phyloP scores from a whole-genome alignment of 352 stramenopile species.

The Pythium aristosporum region DNA sequence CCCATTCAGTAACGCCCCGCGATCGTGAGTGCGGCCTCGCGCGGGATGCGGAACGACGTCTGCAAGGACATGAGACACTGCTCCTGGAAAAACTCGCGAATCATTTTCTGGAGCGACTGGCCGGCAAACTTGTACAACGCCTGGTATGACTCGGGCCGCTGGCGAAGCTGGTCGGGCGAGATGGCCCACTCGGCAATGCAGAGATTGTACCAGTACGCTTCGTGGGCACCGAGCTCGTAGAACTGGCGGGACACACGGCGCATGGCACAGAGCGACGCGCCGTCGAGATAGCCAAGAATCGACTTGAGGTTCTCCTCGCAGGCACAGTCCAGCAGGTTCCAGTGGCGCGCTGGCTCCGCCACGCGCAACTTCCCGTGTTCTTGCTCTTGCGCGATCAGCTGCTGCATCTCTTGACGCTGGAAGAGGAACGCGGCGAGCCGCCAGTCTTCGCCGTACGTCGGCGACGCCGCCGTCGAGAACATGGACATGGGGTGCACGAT shows the following conservation, averaged over 20 bases:
- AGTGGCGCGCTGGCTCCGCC: background rate
- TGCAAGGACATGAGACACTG: conserved; percentile 75
- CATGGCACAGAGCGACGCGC: conserved; percentile 52
- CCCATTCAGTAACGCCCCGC: conserved; percentile 27
- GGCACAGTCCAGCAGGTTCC: conserved; percentile 60
- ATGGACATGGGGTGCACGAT: conserved; percentile 70
- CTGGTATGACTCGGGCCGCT: conserved; percentile 61
- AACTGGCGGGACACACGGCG: conserved; percentile 66
- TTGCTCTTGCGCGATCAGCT: conserved; percentile 31
- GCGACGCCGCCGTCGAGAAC: conserved; percentile 32
- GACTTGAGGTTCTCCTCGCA: conserved; percentile 70
- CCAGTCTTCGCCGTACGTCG: conserved; percentile 40
- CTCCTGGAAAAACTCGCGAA: conserved; percentile 81
- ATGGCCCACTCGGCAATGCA: conserved; percentile 73
- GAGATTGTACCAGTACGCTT: conserved; percentile 65
- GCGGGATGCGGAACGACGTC: conserved; percentile 63
- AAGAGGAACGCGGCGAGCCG: conserved; percentile 32
- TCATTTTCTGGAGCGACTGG: conserved; percentile 65
- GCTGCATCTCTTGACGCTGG: conserved; percentile 36
- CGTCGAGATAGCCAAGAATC: conserved; percentile 74
- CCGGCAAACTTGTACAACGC: conserved; percentile 76
- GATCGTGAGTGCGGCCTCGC: conserved; percentile 60
- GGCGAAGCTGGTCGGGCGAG: conserved; percentile 63
- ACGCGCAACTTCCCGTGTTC: conserved; percentile 1
- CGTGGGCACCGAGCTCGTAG: conserved; percentile 45